Evolutionary conservation across 164 flowering plant species (phyloP).

Genomic region (Magnolia officinalis): DNA sequence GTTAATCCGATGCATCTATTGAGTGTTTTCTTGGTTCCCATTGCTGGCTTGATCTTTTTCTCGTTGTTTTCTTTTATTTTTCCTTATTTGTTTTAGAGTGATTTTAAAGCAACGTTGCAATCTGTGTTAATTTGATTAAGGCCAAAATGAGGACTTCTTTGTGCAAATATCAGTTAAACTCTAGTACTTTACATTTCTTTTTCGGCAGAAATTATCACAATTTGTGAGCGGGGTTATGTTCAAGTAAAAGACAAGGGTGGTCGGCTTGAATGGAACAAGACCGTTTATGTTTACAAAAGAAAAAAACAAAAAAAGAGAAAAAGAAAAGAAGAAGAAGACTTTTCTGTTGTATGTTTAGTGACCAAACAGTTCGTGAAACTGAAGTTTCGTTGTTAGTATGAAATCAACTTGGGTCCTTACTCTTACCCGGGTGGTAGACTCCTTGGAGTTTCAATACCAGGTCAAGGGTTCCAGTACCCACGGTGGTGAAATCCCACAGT

Average conservation of each 20-base stretch:
- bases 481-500: too few species aligned
- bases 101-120: not conserved
- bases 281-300: too few species aligned
- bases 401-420: too few species aligned
- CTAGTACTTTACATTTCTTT: not conserved
- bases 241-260: not conserved
- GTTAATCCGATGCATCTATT: not conserved
- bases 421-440: too few species aligned
- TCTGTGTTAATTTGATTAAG: not conserved
- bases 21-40: not conserved
- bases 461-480: too few species aligned
- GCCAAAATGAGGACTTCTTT: not conserved
- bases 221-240: too few species aligned
- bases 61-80: not conserved
- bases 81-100: not conserved
- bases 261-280: not conserved
- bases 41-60: not conserved
- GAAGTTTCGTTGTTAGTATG: not conserved
- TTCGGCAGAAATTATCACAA: not conserved
- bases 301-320: too few species aligned
- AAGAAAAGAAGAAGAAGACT: too few species aligned
- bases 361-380: not conserved
- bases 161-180: not conserved
- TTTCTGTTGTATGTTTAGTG: not conserved
- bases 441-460: too few species aligned